Conservation (phyloP, 805 yeast genomes). For the Yarrowia hollandica region DNA sequence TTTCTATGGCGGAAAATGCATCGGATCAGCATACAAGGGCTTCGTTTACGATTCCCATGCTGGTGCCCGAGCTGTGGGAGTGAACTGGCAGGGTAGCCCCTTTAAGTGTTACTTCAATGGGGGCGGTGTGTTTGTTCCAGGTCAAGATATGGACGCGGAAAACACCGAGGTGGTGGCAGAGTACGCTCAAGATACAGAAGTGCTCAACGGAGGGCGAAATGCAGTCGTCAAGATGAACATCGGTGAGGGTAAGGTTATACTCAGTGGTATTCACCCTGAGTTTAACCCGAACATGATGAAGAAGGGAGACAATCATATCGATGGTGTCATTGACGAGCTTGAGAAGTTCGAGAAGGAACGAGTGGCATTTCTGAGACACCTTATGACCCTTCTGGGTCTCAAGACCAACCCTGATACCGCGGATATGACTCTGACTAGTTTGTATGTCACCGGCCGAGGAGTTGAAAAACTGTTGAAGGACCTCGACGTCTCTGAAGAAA, state of each 20-base stretch:
- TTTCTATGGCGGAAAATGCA: constrained; percentile 77
- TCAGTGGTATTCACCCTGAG: constrained; percentile 91
- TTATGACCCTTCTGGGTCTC: constrained; percentile 63
- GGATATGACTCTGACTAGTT: constrained; percentile 65
- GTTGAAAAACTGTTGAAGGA: neutral
- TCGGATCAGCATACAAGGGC: constrained; percentile 82
- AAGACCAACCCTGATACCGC: constrained; percentile 58
- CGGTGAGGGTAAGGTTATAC: constrained; percentile 73
- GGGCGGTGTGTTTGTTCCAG: constrained; percentile 82
- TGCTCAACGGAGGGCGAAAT: constrained; percentile 47
- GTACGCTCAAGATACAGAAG: constrained; percentile 59
- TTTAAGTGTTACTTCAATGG: constrained; percentile 70
- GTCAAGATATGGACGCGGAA: constrained; percentile 49
- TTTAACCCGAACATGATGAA: constrained; percentile 56
- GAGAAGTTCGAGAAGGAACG: constrained; percentile 51
- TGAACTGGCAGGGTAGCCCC: constrained; percentile 17
- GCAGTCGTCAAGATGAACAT: constrained; percentile 69
- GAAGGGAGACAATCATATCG: constrained; percentile 39
- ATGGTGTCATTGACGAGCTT: constrained; percentile 47
- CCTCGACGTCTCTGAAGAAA: constrained; percentile 1
- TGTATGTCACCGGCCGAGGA: constrained; percentile 47
- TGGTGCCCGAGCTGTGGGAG: constrained; percentile 62
- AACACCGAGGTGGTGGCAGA: constrained; percentile 73
- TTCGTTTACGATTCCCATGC: constrained; percentile 73
- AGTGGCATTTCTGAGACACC: constrained; percentile 54